Base-by-base conservation (phyloP, 176 grass and related monocot species). In the Hordeum marinum region DNA sequence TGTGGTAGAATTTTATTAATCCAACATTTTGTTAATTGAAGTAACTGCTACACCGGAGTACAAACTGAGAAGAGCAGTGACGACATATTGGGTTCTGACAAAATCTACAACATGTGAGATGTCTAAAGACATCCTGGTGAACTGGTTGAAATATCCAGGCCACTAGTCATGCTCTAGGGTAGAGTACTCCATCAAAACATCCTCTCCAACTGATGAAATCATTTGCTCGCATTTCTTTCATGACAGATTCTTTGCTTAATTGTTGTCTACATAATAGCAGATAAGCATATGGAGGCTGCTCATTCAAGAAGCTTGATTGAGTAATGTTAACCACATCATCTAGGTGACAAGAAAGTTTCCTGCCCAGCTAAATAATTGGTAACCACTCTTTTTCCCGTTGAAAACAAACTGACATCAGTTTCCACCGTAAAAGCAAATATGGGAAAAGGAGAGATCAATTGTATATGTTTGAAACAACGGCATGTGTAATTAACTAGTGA, bases 391-490 rank as follows among this genome's bases (percentile, higher is more conserved):
- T 34, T 75, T 35, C 55, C 63, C 46, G 27, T 64, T 63, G 39
- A 9, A 83, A 43, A 20, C 41, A 52, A 63, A 63, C 37, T 63
- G 37, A 63, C 37, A 79, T 8, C 60, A 76, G 52, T 76, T 74
- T 26, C 26, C 32, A 27, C 54, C 69, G n/a, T 83, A 72, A 45
- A 62, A 11, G 20, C 4, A 41, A 42, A 82, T 42, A 27, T 7
- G 21, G 17, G n/a, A 15, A 5, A 25, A 32, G 15, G 20, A 10
- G 0, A 18, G 39, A 20, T 7, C 18, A 34, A 43, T 23, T 62
- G 4, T 25, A n/a, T 72, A 6, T 6, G 31, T 42, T 14, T 29
- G n/a, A 20, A 61, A 34, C 54, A 46, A 32, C 3, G 34, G 72
- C 23, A 60, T 29, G 3, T 8, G 21, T 21, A 72, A 24, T 72